Evolutionary conservation across 2,329 filamentous ascomycete genomes (phyloP).

Genomic region (Diaporthe sp.): DNA sequence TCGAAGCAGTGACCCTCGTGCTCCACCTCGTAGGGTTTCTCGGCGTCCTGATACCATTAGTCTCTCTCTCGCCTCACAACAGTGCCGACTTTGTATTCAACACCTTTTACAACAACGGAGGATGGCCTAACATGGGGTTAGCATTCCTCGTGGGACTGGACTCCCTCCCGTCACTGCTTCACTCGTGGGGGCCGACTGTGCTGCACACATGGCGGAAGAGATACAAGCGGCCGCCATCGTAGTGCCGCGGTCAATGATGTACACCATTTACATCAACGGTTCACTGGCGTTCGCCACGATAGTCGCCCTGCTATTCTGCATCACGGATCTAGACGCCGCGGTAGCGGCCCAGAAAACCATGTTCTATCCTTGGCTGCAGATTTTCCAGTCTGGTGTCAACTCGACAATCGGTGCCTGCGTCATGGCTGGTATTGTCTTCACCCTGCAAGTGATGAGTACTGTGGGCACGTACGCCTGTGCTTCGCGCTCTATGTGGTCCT

Average conservation of each 20-base stretch:
- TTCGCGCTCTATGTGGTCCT: slow-evolving; percentile 48
- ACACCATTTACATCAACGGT: slow-evolving; percentile 64
- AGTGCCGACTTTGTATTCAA: slow-evolving; percentile 56
- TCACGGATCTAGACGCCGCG: slow-evolving; percentile 61
- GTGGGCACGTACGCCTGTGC: slow-evolving; percentile 44
- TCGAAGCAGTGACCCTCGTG: slow-evolving; percentile 45
- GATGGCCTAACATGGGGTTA: slow-evolving; percentile 57
- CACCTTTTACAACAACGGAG: slow-evolving; percentile 58
- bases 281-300: slow-evolving; percentile 67
- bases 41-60: slow-evolving; percentile 53
- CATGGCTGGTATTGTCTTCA: slow-evolving; percentile 44
- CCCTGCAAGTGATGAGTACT: slow-evolving; percentile 41
- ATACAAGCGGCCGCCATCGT: slow-evolving; percentile 61
- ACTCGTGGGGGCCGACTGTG: slow-evolving; percentile 55
- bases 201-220: slow-evolving; percentile 60
- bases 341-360: slow-evolving; percentile 48
- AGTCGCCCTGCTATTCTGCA: slow-evolving; percentile 67
- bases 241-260: slow-evolving; percentile 65
- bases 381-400: slow-evolving; percentile 44
- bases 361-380: slow-evolving; percentile 47
- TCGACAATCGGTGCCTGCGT: slow-evolving; percentile 42
- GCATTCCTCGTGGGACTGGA: slow-evolving; percentile 61
- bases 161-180: slow-evolving; percentile 53
- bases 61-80: slow-evolving; percentile 55
- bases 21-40: slow-evolving; percentile 56